These are phyloP conservation scores for Nigrospora oryzae DNA, from an alignment of 2,329 filamentous ascomycete genomes.

Conservation along the genomic window DNA sequence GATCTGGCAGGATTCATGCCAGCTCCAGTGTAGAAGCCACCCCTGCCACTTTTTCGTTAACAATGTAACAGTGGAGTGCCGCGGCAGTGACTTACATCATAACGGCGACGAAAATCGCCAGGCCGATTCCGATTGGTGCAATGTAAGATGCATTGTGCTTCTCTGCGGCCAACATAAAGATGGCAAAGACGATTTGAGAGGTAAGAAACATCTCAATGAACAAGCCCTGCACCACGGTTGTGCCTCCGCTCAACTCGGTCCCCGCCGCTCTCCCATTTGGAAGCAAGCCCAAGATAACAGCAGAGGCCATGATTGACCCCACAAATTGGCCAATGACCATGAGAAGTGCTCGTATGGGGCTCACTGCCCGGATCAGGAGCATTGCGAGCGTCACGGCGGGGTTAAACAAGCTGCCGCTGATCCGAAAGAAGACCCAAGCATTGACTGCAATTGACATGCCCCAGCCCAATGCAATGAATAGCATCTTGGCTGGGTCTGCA, in stretches of 20 bases:
- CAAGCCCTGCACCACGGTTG: conserved; percentile 1
- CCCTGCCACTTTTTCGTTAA: background rate
- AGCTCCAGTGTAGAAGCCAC: background rate
- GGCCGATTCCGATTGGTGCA: conserved; percentile 1
- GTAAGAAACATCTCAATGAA: conserved; percentile 3
- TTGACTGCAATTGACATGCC: conserved; percentile 3
- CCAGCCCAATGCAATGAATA: background rate
- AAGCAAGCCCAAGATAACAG: background rate
- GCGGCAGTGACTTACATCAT: conserved; percentile 1
- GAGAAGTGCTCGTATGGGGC: background rate
- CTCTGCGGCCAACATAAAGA: conserved; percentile 2
- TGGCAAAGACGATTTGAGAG: conserved; percentile 1
- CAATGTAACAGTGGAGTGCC: background rate
- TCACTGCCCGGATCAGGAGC: background rate
- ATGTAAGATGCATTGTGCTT: conserved; percentile 1
- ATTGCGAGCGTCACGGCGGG: conserved; percentile 2
- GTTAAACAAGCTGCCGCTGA: conserved; percentile 2
- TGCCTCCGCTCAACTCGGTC: background rate
- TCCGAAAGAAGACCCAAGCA: conserved; percentile 2
- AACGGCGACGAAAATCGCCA: background rate
- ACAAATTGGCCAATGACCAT: background rate
- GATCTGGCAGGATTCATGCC: background rate
- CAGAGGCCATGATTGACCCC: background rate
- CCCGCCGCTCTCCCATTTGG: background rate
- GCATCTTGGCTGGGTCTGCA: conserved; percentile 1